A percentile compares a stretch with the other conserved stretches of the same genome.
Evolutionary conservation across 1,139 yeast genomes (phyloP).

Genomic region (Taphrina wiesneri): DNA sequence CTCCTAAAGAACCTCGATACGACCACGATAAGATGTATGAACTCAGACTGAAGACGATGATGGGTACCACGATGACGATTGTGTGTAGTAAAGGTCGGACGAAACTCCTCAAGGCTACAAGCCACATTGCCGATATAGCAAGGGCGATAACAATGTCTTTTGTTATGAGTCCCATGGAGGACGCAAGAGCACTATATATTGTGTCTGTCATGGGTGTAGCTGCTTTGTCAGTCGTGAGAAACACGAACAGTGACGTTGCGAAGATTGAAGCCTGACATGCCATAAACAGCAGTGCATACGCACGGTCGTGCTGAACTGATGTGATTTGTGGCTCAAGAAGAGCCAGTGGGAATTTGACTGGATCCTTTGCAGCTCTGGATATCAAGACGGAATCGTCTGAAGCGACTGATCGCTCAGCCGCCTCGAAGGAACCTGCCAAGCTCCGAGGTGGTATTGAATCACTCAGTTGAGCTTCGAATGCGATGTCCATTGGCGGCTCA

Average conservation of each 20-base stretch:
- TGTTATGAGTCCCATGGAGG: slow-evolving; percentile 44
- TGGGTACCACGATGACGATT: slow-evolving; percentile 47
- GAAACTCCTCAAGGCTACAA: slow-evolving; percentile 43
- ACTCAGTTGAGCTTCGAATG: slow-evolving; percentile 13
- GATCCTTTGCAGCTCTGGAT: neutral
- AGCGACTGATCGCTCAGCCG: neutral
- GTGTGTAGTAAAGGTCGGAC: slow-evolving; percentile 46
- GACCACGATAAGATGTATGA: slow-evolving; percentile 46
- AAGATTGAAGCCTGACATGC: slow-evolving; percentile 44
- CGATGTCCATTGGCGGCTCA: slow-evolving; percentile 20
- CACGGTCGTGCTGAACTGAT: slow-evolving; percentile 41
- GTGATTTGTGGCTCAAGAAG: slow-evolving; percentile 37
- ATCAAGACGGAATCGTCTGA: neutral
- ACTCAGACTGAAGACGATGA: slow-evolving; percentile 42
- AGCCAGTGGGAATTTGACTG: slow-evolving; percentile 38
- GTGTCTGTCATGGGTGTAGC: slow-evolving; percentile 45
- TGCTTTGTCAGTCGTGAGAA: slow-evolving; percentile 43
- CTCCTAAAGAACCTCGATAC: slow-evolving; percentile 45
- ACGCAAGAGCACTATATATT: slow-evolving; percentile 44
- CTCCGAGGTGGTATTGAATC: slow-evolving; percentile 15
- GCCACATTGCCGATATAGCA: slow-evolving; percentile 46
- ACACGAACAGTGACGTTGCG: slow-evolving; percentile 46
- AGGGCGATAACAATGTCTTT: slow-evolving; percentile 44
- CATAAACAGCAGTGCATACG: slow-evolving; percentile 45
- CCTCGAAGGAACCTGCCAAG: neutral